A percentile compares a stretch with the other conserved stretches of the same genome.
Evolutionary conservation across 768 basidiomycete species (phyloP).

Genomic region (Mrakia blollopis): DNA sequence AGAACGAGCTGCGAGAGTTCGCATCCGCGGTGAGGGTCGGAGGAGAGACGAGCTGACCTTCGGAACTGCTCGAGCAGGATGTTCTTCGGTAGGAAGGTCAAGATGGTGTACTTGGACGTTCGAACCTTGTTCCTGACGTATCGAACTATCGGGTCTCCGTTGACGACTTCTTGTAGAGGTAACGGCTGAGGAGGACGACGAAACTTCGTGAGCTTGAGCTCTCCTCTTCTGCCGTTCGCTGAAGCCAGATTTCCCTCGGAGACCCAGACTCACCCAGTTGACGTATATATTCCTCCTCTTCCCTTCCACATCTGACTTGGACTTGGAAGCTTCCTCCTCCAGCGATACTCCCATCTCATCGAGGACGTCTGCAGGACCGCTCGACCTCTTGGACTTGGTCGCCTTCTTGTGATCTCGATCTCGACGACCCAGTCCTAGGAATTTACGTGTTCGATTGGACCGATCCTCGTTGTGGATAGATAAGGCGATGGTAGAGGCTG

Average conservation of each 20-base stretch:
- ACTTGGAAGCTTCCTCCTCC: neutral
- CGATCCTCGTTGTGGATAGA: slow-evolving; percentile 65
- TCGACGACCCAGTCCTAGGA: slow-evolving; percentile 23
- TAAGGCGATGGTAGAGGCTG: slow-evolving; percentile 77
- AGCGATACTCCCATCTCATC: slow-evolving; percentile 28
- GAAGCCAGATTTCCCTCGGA: neutral
- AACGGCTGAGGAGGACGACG: slow-evolving; percentile 15
- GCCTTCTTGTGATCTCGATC: slow-evolving; percentile 27
- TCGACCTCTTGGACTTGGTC: slow-evolving; percentile 2
- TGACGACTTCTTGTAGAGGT: slow-evolving; percentile 23
- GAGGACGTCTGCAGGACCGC: neutral
- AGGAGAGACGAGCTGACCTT: slow-evolving; percentile 51
- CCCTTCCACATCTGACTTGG: slow-evolving; percentile 23
- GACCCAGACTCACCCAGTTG: slow-evolving; percentile 47
- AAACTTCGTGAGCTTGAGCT: neutral
- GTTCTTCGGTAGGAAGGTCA: slow-evolving; percentile 81
- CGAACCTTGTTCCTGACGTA: slow-evolving; percentile 90
- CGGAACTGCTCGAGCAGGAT: slow-evolving; percentile 93
- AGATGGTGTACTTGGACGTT: slow-evolving; percentile 84
- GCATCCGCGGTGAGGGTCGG: slow-evolving; percentile 12
- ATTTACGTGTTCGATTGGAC: slow-evolving; percentile 18
- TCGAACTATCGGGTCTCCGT: slow-evolving; percentile 71
- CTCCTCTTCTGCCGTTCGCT: neutral
- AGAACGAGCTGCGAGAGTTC: neutral
- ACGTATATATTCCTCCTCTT: slow-evolving; percentile 70